Evolutionary conservation across 108 stramenopile species (phyloP).

Genomic region (Skeletonema tropicum): DNA sequence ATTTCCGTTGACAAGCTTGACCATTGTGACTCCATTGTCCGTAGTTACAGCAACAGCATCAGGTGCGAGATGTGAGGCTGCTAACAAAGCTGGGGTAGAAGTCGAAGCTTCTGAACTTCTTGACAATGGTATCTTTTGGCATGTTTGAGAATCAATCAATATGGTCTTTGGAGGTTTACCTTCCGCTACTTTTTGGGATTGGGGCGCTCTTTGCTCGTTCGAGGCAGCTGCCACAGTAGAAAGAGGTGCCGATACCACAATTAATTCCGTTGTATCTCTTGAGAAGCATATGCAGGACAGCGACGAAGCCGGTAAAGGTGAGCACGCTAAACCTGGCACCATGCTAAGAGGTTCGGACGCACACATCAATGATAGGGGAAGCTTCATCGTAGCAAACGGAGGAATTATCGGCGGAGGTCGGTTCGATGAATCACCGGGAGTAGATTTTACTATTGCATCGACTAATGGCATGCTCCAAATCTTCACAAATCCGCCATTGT

Average conservation of each 20-base stretch:
- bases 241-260: constrained; percentile 38
- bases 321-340: constrained; percentile 27
- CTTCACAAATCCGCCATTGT: constrained; percentile 50
- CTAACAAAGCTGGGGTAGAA: constrained; percentile 11
- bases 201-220: constrained; percentile 9
- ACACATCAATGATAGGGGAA: constrained; percentile 30
- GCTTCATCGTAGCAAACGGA: constrained; percentile 37
- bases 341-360: constrained; percentile 8
- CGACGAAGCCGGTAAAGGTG: constrained; percentile 21
- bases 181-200: constrained; percentile 12
- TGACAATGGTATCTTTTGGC: constrained; percentile 18
- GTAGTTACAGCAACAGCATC: constrained; percentile 32
- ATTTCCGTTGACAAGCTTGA: constrained; percentile 24
- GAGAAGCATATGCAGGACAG: constrained; percentile 39
- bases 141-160: constrained; percentile 18
- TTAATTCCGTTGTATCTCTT: constrained; percentile 34
- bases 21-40: constrained; percentile 35
- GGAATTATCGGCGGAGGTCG: constrained; percentile 48
- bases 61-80: constrained; percentile 25
- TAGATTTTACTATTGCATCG: constrained; percentile 11
- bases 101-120: background rate
- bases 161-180: constrained; percentile 13
- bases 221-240: constrained; percentile 10
- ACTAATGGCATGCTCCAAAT: constrained; percentile 38
- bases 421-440: constrained; percentile 8